Evolutionary conservation across 2,329 filamentous ascomycete genomes (phyloP), one percentile per base, ranked within the genome.

Genomic region (Ophiosphaerella narmari): DNA sequence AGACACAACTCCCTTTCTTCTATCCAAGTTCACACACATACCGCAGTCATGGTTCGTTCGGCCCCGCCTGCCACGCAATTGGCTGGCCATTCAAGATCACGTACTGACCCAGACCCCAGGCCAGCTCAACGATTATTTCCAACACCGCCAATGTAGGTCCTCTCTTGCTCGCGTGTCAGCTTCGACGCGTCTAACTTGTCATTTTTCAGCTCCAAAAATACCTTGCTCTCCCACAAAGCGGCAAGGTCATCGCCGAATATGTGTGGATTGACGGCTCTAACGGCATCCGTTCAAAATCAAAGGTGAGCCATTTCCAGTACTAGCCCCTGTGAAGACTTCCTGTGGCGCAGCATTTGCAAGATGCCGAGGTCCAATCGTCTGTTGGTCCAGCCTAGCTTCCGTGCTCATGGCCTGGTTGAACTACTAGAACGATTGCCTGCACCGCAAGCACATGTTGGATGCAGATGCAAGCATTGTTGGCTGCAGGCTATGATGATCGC

Each of bases 191-290:
- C 65, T 71, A 65, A 69, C 48, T 40, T 49, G 46, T 46, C 24
- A 52, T 55, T 52, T 29, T 59, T 68, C 77, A 96, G 91, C 86
- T 97, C 76, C 80, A 88, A 77, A 97, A 97, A 79, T 97, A 93
- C 84, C 86, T 94, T 79, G 82, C 82, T 71, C 89, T 97, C 70
- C 88, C 91, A 75, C 93, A 97, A 82, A 90, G 88, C 76, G 92
- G 91, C 75, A 81, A 80, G 67, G 82, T 95, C 73, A 94, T 96
- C 78, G 93, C 91, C 72, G 93, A 97, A 81, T 97, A 97, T 80
- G 86, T 97, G 82, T 97, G 93, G 93, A 88, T 97, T 74, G 92
- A 97, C 73, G 82, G 89, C 61, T 77, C 80, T 61, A 91, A 92
- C 74, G 87, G 88, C 70, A 84, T 90, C 66, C 91, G 94, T 70